These are phyloP conservation scores for Zopfochytrium polystomum DNA, from an alignment of 371 early-diverging fungal species.

Conservation along the genomic window DNA sequence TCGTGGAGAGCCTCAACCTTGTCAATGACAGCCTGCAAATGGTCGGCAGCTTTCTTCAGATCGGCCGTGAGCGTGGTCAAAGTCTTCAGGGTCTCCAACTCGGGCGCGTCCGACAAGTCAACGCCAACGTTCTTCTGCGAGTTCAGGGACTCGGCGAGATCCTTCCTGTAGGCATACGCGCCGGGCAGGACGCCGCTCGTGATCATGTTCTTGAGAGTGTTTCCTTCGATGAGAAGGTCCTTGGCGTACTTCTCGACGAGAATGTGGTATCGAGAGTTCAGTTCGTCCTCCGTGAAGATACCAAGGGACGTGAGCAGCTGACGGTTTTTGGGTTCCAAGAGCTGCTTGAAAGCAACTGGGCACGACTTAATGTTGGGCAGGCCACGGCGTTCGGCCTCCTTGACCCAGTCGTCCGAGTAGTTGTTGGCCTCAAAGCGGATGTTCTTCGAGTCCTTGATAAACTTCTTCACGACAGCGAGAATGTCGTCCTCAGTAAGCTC, in stretches of 20 bases:
- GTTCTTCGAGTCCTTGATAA: conserved; percentile 74
- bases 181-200: conserved; percentile 84
- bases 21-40: conserved; percentile 59
- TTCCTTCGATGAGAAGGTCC: conserved; percentile 91
- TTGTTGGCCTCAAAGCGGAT: conserved; percentile 97
- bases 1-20: conserved; percentile 56
- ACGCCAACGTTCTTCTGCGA: conserved; percentile 59
- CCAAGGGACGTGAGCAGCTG: conserved; percentile 75
- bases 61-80: conserved; percentile 61
- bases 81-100: conserved; percentile 65
- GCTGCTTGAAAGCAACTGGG: conserved; percentile 82
- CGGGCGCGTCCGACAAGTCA: conserved; percentile 56
- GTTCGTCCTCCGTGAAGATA: conserved; percentile 83
- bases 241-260: conserved; percentile 93
- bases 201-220: conserved; percentile 82
- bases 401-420: conserved; percentile 68
- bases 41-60: conserved; percentile 56
- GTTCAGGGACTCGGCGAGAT: conserved; percentile 72
- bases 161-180: conserved; percentile 82
- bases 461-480: conserved; percentile 79
- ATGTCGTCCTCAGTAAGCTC: conserved; percentile 82
- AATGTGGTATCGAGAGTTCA: conserved; percentile 90
- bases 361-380: conserved; percentile 86
- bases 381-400: conserved; percentile 70
- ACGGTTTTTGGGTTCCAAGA: conserved; percentile 65